Conservation (phyloP, 2,329 filamentous ascomycete species). For the Cadophora luteo-olivacea region DNA sequence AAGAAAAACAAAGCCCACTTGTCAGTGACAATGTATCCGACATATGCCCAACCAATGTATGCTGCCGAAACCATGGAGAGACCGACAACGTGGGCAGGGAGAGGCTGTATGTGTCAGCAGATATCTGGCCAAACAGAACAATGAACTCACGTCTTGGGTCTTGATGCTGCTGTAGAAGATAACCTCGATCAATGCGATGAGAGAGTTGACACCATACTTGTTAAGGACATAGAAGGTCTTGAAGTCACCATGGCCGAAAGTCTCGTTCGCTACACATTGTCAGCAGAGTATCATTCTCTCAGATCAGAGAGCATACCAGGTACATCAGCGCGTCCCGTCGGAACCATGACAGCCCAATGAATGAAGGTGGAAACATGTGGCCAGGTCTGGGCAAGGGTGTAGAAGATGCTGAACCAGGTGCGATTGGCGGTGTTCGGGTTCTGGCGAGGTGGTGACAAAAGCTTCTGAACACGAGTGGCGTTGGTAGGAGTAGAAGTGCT, state of each 20-base stretch:
- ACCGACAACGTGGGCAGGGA: slow-evolving; percentile 36
- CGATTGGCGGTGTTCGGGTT: slow-evolving; percentile 35
- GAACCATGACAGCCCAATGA: slow-evolving; percentile 43
- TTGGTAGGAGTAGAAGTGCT: slow-evolving; percentile 26
- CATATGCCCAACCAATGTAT: slow-evolving; percentile 43
- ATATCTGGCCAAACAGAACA: not conserved
- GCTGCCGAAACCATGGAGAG: slow-evolving; percentile 34
- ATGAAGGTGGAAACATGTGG: slow-evolving; percentile 42
- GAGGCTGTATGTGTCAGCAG: slow-evolving; percentile 36
- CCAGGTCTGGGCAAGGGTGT: slow-evolving; percentile 40
- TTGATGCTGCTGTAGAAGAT: slow-evolving; percentile 44
- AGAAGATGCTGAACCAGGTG: slow-evolving; percentile 45
- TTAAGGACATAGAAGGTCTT: slow-evolving; percentile 39
- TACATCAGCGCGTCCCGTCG: slow-evolving; percentile 33
- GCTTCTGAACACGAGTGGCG: slow-evolving; percentile 31
- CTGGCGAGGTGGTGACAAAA: slow-evolving; percentile 40
- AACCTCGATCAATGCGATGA: slow-evolving; percentile 44
- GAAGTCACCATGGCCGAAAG: slow-evolving; percentile 36
- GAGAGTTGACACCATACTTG: slow-evolving; percentile 39
- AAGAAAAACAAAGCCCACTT: slow-evolving; percentile 44
- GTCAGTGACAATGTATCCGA: slow-evolving; percentile 40
- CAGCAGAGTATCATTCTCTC: slow-evolving; percentile 11
- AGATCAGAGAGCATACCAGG: slow-evolving; percentile 29
- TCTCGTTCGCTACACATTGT: slow-evolving; percentile 31
- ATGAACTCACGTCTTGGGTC: slow-evolving; percentile 40